Evolutionary conservation across 208 protist species (phyloP), one percentile per base, ranked within the genome.

Genomic region (Giardia duodenalis): DNA sequence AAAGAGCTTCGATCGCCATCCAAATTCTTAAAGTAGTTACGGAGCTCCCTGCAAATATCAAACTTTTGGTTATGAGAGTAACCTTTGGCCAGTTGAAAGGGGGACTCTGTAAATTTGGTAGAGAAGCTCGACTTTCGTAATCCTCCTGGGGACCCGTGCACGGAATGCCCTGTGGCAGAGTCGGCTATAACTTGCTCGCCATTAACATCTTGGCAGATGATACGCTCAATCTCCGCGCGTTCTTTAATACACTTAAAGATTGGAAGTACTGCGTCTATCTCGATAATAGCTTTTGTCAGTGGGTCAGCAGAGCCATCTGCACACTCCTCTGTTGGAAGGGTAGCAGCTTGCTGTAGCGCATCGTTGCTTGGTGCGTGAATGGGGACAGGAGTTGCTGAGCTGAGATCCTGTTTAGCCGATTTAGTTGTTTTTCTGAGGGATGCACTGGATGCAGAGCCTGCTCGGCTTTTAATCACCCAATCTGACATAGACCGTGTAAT

Each of bases 211-310:
- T 89, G 4, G 10, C 42, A 3, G 44, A 89, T 89, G 42, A 89
- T 89, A n/a, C 42, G 4, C 44, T 89, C 86, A 45, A 89, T 46
- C 4, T 10, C 42, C 4, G 42, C 10, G 4, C 86, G 86, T 45
- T 89, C 86, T 89, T 89, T 89, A 89, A 89, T 89, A 45, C 86
- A 89, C 4, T 45, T 89, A 42, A 89, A 89, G 42, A 89, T 89
- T 45, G 86, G 44, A 19, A 89, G 22, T 45, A 89, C 86, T 45
- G 4, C 86, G 4, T 46, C 44, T n/a, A 89, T 42, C 4, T 4
- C 4, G 44, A 89, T 89, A 89, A 89, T 89, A 10, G 57, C 57
- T 30, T 76, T 30, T 10, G 19, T 76, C n/a, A n/a, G n/a, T n/a
- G n/a, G n/a, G n/a, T n/a, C n/a, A n/a, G n/a, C n/a, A n/a, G n/a